Evolutionary conservation across 805 yeast genomes (phyloP), one percentile per base, ranked within the genome.

Genomic region (Ogataea haglerorum): DNA sequence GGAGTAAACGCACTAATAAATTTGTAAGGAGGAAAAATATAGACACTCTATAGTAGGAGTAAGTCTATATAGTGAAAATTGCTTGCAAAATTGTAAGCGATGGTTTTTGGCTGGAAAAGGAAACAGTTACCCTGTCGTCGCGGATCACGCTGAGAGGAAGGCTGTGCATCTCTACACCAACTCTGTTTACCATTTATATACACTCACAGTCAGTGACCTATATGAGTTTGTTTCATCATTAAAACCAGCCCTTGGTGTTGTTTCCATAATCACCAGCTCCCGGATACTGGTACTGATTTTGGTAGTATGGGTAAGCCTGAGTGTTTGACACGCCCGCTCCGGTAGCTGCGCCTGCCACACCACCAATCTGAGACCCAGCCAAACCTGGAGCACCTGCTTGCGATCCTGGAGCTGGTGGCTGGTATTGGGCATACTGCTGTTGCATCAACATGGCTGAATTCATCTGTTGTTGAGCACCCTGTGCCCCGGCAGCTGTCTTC

Each of bases 241-340:
- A 53, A 43, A 53, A 53, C 58, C 58, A 53, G 30, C 53, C 53
- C 49, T 52, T 52, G 29, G 56, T 44, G 33, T 43, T 46, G 44
- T 45, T 47, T 34, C 43, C 48, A 45, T 46, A 52, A 24, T 52
- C 56, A 24, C 40, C 45, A 34, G 49, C 34, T 16, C 52, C 52
- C 17, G 49, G 51, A 29, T 48, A 52, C 36, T 51, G 55, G 45
- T 48, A 48, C 37, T 53, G 56, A 35, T 45, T 51, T 38, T 54
- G 54, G 40, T 54, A 53, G 43, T 53, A 53, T 31, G 53, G 51
- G 37, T 53, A 52, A 29, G 53, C 47, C n/a, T 40, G 38, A 15
- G 49, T 38, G 22, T 39, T 44, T 19, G 47, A 34, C 31, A 41
- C 39, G 21, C 44, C 49, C 14, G 46, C 23, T 14, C 43, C 30